These are phyloP conservation scores for Turnera subulata DNA, from an alignment of 345 rosid genomes.

Conservation along the genomic window DNA sequence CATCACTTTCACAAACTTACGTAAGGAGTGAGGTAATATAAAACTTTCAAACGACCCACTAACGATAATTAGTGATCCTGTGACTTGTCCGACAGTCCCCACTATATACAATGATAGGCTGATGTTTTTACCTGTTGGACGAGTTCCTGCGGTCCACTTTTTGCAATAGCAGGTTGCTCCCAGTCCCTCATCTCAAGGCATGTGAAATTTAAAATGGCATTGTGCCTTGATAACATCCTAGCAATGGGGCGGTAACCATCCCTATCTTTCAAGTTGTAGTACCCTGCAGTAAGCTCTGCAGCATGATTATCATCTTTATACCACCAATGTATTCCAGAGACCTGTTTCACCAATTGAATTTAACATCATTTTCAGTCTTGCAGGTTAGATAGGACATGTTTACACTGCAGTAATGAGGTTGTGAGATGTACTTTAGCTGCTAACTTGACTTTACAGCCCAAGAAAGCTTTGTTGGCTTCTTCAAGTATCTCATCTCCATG, in stretches of 20 bases:
- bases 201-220: slow-evolving; percentile 66
- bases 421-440: slow-evolving; percentile 61
- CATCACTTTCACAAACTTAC: too few relatives aligned
- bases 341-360: slow-evolving; percentile 35
- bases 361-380: too few relatives aligned
- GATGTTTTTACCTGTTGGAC: slow-evolving; percentile 58
- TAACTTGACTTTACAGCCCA: slow-evolving; percentile 68
- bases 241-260: slow-evolving; percentile 76
- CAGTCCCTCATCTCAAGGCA: slow-evolving; percentile 79
- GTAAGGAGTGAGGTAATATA: too few relatives aligned
- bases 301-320: slow-evolving; percentile 66
- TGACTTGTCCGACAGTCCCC: too few relatives aligned
- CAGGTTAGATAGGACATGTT: too few relatives aligned
- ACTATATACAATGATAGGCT: too few relatives aligned
- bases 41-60: too few relatives aligned
- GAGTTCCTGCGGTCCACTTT: slow-evolving; percentile 77
- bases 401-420: background rate
- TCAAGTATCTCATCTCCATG: slow-evolving; percentile 80
- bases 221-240: slow-evolving; percentile 63
- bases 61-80: too few relatives aligned
- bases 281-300: slow-evolving; percentile 85
- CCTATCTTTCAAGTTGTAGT: slow-evolving; percentile 60
- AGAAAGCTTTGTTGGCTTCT: slow-evolving; percentile 67
- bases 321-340: slow-evolving; percentile 95
- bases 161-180: slow-evolving; percentile 52